These are phyloP conservation scores for Cryptococcus maquisensis DNA, from an alignment of 1,284 basidiomycete genomes.

Conservation along the genomic window DNA sequence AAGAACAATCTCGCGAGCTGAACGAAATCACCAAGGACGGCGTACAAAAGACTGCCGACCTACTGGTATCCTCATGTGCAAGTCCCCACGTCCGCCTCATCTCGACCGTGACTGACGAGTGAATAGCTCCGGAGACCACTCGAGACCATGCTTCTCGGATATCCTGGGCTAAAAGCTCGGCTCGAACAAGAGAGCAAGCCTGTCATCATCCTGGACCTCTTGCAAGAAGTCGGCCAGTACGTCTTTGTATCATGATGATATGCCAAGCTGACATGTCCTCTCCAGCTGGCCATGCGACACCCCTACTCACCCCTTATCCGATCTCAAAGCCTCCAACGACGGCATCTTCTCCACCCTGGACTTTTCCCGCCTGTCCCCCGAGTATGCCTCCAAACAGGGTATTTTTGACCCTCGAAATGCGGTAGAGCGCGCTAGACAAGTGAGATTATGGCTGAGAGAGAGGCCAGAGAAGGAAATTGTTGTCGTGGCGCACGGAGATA, in stretches of 20 bases:
- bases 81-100: constrained; percentile 5
- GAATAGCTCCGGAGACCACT: constrained; percentile 42
- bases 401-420: constrained; percentile 37
- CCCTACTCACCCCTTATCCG: constrained; percentile 30
- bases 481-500: constrained; percentile 49
- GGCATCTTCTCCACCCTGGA: constrained; percentile 43
- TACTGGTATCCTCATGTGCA: constrained; percentile 45
- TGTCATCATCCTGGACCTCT: constrained; percentile 39
- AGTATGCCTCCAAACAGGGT: constrained; percentile 45
- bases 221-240: constrained; percentile 46
- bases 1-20: constrained; percentile 36
- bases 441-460: constrained; percentile 41
- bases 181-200: constrained; percentile 37
- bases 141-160: constrained; percentile 47
- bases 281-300: constrained; percentile 44
- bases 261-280: background rate
- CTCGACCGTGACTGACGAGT: background rate
- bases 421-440: constrained; percentile 31
- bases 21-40: constrained; percentile 34
- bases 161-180: constrained; percentile 30
- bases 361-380: constrained; percentile 33
- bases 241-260: constrained; percentile 6
- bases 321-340: constrained; percentile 33
- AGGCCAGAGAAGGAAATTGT: constrained; percentile 46
- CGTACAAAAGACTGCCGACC: constrained; percentile 39